Percentiles rank a stretch among this genome's conserved stretches.
These are phyloP conservation scores for Discostella pseudostelligera DNA, from an alignment of 108 stramenopile genomes.

Conservation along the genomic window DNA sequence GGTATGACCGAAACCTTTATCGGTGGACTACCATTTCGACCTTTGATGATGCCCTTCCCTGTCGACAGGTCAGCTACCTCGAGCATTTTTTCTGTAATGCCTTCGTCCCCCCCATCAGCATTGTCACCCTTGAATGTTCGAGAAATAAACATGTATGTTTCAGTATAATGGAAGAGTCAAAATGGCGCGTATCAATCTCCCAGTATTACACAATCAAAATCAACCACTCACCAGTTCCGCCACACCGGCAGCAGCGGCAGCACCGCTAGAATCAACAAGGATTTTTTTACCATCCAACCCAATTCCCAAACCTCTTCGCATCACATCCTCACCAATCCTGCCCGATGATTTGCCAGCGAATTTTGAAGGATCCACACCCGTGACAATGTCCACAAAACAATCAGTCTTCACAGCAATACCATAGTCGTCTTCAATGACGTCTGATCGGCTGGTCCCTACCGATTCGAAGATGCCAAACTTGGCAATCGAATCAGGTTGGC, in stretches of 20 bases:
- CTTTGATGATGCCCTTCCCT: slow-evolving; percentile 85
- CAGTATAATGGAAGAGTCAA: no score
- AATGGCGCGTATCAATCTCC: neutral
- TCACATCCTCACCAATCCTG: slow-evolving; percentile 77
- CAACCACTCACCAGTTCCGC: slow-evolving; percentile 17
- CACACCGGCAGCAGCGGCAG: neutral
- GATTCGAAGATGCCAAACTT: slow-evolving; percentile 83
- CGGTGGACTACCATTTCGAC: slow-evolving; percentile 80
- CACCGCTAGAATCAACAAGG: slow-evolving; percentile 14
- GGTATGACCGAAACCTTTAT: slow-evolving; percentile 69
- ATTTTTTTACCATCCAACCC: slow-evolving; percentile 48
- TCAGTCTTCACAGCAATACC: slow-evolving; percentile 87
- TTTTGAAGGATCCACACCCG: slow-evolving; percentile 84
- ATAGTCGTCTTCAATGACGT: slow-evolving; percentile 84
- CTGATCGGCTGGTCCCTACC: slow-evolving; percentile 46
- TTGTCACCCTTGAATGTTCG: slow-evolving; percentile 9
- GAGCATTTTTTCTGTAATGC: slow-evolving; percentile 65
- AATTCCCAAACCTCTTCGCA: slow-evolving; percentile 75
- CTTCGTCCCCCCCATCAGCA: slow-evolving; percentile 37
- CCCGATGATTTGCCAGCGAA: slow-evolving; percentile 65
- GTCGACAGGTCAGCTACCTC: slow-evolving; percentile 82
- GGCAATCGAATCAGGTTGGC: slow-evolving; percentile 76
- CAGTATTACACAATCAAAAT: neutral
- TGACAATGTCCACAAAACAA: slow-evolving; percentile 85
- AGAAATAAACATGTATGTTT: no score